Percentiles rank a stretch among this genome's conserved stretches.
These are phyloP conservation scores for Colletotrichum sp. DNA, from an alignment of 2,329 filamentous ascomycete species.

Conservation along the genomic window DNA sequence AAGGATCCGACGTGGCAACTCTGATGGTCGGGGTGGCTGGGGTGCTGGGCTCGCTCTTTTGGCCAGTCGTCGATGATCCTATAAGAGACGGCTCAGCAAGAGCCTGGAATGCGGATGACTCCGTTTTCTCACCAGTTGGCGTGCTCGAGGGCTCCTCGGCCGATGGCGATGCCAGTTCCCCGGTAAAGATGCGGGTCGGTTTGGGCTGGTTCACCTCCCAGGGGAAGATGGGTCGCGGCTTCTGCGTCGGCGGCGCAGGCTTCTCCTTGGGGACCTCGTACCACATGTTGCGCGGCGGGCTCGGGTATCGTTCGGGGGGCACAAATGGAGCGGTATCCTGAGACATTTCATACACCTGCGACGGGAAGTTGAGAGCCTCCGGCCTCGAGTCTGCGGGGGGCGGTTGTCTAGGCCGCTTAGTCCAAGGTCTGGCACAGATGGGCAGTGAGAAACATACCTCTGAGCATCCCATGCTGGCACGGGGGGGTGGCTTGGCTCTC, in stretches of 20 bases:
- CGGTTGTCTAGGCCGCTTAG: slow-evolving; percentile 57
- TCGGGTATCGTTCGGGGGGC: slow-evolving; percentile 78
- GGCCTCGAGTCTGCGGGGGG: slow-evolving; percentile 73
- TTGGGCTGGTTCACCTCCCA: slow-evolving; percentile 79
- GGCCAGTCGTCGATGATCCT: slow-evolving; percentile 34
- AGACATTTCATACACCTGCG: slow-evolving; percentile 83
- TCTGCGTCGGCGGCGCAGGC: slow-evolving; percentile 58
- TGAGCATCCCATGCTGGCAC: slow-evolving; percentile 57
- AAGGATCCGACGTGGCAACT: slow-evolving; percentile 61
- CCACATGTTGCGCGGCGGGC: slow-evolving; percentile 87
- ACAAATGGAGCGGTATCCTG: slow-evolving; percentile 76
- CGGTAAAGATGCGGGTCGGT: slow-evolving; percentile 67
- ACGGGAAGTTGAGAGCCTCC: slow-evolving; percentile 85
- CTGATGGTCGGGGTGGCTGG: slow-evolving; percentile 54
- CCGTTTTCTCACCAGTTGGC: slow-evolving; percentile 28
- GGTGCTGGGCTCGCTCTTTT: slow-evolving; percentile 48
- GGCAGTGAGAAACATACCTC: slow-evolving; percentile 41
- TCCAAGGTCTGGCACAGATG: not conserved
- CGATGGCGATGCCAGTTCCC: not conserved
- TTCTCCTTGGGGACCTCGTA: slow-evolving; percentile 77
- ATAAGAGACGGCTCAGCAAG: slow-evolving; percentile 38
- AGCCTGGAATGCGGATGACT: slow-evolving; percentile 21
- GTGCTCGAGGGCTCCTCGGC: slow-evolving; percentile 31
- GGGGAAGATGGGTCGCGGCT: slow-evolving; percentile 79
- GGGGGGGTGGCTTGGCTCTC: slow-evolving; percentile 38